Conservation (phyloP, 2,329 filamentous ascomycete species). For the Aureobasidium sp. region DNA sequence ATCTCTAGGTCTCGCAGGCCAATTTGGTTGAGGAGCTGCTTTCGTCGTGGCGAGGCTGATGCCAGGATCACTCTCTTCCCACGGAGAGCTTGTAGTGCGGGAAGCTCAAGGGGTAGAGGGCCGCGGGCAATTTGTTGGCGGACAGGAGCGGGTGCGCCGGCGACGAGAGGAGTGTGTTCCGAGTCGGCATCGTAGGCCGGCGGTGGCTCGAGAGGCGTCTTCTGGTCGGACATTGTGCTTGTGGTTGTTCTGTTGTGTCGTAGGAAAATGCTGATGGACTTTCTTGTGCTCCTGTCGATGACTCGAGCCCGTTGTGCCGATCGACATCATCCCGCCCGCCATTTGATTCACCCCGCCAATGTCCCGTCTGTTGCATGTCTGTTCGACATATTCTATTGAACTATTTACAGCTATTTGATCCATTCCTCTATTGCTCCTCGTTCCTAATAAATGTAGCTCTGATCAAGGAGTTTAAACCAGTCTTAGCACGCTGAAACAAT, state of each 20-base stretch:
- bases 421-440: neutral
- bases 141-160: conserved; percentile 17
- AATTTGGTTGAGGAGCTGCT: conserved; percentile 68
- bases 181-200: conserved; percentile 33
- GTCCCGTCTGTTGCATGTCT: neutral
- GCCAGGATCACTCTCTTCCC: conserved; percentile 80
- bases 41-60: conserved; percentile 77
- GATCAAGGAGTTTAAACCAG: too few species aligned
- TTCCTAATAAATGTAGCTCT: neutral
- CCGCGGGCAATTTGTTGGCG: conserved; percentile 32
- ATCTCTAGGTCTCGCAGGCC: conserved; percentile 78
- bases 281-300: neutral
- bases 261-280: neutral
- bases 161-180: conserved; percentile 16
- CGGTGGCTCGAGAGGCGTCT: conserved; percentile 33
- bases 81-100: conserved; percentile 67
- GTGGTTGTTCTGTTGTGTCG: neutral
- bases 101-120: conserved; percentile 65
- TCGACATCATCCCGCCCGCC: neutral
- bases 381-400: neutral
- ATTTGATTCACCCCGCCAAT: neutral
- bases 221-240: conserved; percentile 20
- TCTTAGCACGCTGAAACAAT: neutral
- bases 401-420: neutral
- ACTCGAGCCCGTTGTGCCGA: neutral